These are phyloP conservation scores for Mentha longifolia DNA, from an alignment of 257 asterid species.

Conservation along the genomic window DNA sequence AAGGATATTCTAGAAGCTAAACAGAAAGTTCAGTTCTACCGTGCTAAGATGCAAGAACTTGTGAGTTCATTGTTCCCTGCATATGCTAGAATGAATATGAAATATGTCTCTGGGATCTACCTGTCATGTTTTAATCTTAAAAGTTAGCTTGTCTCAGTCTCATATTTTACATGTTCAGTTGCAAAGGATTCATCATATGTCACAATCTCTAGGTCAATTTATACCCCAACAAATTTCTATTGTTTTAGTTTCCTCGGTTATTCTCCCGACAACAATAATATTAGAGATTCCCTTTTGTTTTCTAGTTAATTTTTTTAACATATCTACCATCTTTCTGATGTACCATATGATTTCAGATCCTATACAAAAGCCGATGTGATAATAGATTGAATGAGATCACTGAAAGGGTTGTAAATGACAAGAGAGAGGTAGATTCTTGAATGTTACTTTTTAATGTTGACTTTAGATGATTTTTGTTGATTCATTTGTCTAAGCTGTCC, in stretches of 20 bases:
- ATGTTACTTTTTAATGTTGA: slow-evolving; percentile 17
- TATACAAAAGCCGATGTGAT: slow-evolving; percentile 95
- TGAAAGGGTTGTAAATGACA: slow-evolving; percentile 80
- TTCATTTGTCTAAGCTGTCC: slow-evolving; percentile 37
- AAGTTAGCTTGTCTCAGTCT: slow-evolving; percentile 10
- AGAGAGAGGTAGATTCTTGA: slow-evolving; percentile 69
- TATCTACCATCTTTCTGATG: slow-evolving; percentile 27
- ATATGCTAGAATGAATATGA: slow-evolving; percentile 23
- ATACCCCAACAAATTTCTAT: background rate
- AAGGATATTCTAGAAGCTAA: slow-evolving; percentile 89
- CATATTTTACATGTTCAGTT: slow-evolving; percentile 9
- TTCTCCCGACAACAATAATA: background rate
- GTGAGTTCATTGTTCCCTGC: slow-evolving; percentile 56
- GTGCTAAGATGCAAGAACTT: slow-evolving; percentile 94
- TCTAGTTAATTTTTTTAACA: slow-evolving; percentile 20
- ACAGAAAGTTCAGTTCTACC: slow-evolving; percentile 87
- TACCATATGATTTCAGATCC: slow-evolving; percentile 60
- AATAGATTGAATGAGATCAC: slow-evolving; percentile 90
- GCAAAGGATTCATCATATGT: background rate
- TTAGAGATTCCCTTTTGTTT: background rate
- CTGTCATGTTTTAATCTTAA: slow-evolving; percentile 10
- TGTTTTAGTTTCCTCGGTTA: background rate
- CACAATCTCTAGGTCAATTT: slow-evolving; percentile 18
- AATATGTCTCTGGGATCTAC: slow-evolving; percentile 3
- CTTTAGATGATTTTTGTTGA: slow-evolving; percentile 28